Conservation (phyloP, 2,329 filamentous ascomycete species). For the Knoxdaviesia proteae region DNA sequence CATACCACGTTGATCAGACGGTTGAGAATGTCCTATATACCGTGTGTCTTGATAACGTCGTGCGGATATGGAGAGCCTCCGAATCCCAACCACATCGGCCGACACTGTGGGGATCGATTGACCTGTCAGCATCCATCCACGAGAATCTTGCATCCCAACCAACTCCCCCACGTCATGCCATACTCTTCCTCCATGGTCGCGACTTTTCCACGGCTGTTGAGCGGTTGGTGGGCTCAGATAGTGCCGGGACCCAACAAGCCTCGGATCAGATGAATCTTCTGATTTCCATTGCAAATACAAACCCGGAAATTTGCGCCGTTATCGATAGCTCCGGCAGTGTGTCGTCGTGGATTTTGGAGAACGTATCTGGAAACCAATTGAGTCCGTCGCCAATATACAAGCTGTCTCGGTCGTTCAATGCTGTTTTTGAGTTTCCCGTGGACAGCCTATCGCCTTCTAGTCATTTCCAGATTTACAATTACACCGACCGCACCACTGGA, state of each 20-base stretch:
- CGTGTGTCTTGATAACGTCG: slow-evolving; percentile 56
- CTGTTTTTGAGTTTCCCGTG: slow-evolving; percentile 25
- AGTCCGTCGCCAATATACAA: no score
- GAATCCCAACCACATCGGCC: slow-evolving; percentile 42
- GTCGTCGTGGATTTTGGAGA: slow-evolving; percentile 84
- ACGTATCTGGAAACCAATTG: slow-evolving; percentile 30
- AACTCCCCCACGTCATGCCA: slow-evolving; percentile 14
- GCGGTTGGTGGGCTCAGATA: slow-evolving; percentile 39
- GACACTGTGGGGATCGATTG: slow-evolving; percentile 65
- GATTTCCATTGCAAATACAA: slow-evolving; percentile 66
- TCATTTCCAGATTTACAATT: slow-evolving; percentile 1
- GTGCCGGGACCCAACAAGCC: slow-evolving; percentile 6
- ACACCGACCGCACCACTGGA: slow-evolving; percentile 1
- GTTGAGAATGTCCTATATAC: slow-evolving; percentile 82
- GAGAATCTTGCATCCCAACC: slow-evolving; percentile 8
- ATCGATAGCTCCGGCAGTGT: slow-evolving; percentile 69
- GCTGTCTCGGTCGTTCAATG: neutral
- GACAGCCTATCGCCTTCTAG: neutral
- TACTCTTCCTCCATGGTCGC: slow-evolving; percentile 47
- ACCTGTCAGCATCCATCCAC: slow-evolving; percentile 52
- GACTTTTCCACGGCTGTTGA: slow-evolving; percentile 65
- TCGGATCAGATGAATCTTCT: slow-evolving; percentile 53
- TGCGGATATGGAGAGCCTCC: slow-evolving; percentile 67
- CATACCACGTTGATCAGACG: slow-evolving; percentile 55
- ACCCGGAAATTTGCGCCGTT: slow-evolving; percentile 70